phyloP scores from a whole-genome alignment of 1,284 basidiomycete species.

The Tylopilus sp. region DNA sequence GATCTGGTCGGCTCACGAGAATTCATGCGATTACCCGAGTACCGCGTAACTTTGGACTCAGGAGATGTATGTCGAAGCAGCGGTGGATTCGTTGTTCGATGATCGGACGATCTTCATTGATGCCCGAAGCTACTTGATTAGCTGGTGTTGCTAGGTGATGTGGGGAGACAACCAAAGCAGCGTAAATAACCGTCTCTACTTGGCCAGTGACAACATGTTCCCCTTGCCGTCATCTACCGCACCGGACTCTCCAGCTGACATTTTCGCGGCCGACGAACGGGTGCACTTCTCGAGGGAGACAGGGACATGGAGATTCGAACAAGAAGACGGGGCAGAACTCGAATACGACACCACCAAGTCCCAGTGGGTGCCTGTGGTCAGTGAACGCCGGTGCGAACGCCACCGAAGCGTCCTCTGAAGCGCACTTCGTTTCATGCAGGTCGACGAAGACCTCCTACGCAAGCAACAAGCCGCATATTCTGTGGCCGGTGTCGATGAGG shows the following conservation, averaged over 20 bases:
- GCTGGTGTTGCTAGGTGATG: no score
- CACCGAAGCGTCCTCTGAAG: conserved; percentile 2
- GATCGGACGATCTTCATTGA: conserved; percentile 27
- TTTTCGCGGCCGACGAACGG: conserved; percentile 74
- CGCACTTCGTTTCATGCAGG: conserved; percentile 37
- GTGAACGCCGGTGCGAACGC: conserved; percentile 26
- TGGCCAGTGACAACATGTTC: conserved; percentile 21
- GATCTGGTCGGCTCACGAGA: conserved; percentile 17
- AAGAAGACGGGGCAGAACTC: conserved; percentile 82
- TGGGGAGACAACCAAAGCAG: conserved; percentile 24
- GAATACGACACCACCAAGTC: conserved; percentile 80
- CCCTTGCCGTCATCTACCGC: conserved; percentile 42
- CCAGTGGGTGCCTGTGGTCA: conserved; percentile 79
- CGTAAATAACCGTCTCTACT: conserved; percentile 23
- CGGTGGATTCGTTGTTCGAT: conserved; percentile 18
- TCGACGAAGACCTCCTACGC: conserved; percentile 78
- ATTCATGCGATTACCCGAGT: conserved; percentile 26
- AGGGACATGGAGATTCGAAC: conserved; percentile 85
- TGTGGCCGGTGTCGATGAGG: conserved; percentile 86
- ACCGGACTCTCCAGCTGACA: conserved; percentile 48
- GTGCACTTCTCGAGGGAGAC: conserved; percentile 77
- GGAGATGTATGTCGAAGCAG: conserved; percentile 18
- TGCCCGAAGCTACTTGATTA: background rate
- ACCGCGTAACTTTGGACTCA: conserved; percentile 23
- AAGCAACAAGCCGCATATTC: conserved; percentile 93